Base-by-base conservation (phyloP, 345 rosid genomes). In the Cardamine occulta region DNA sequence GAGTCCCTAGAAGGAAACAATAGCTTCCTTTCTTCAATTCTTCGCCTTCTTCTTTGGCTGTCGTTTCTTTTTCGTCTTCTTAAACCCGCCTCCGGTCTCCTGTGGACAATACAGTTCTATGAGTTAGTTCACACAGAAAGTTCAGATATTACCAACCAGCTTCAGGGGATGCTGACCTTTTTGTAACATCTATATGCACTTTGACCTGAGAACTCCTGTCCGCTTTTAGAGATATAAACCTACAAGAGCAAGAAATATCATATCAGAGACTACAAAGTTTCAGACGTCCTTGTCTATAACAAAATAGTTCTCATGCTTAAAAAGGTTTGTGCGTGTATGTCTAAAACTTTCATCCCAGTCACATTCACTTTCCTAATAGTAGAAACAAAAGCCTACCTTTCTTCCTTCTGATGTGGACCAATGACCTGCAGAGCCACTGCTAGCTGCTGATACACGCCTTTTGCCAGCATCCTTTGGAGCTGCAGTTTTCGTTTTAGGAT, bases 341-440 rank as follows among this genome's bases (percentile, higher is more conserved):
- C 23, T 24, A 37, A 42, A 29, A 68, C 32, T 60, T 48, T 18
- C 52, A 44, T 34, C 39, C 51, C 21, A 62, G 48, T 61, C n/a
- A 39, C 54, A 29, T 29, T 35, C 47, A 62, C 29, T 12, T 31
- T 31, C 31, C 70, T 60, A 51, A 18, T 6, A 5, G 47, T 67
- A 62, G 68, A 68, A 58, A 59, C 26, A 59, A 35, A 56, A 70
- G 31, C 75, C 44, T 79, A 91, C 99, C 97, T 86, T 90, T 66
- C 77, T 90, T 62, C 99, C 99, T 28, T 86, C 91, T 44, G 91
- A 85, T 62, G 99, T 91, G 73, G 80, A 88, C 99, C 99, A 94
- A 55, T 74, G 93, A 55, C 78, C 81, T 23, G 65, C 74, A 59
- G 52, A 60, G 23, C 65, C 77, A 66, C 31, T 74, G 42, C 63